phyloP scores from a whole-genome alignment of 2,329 filamentous ascomycete genomes.

The Grosmannia penicillata region DNA sequence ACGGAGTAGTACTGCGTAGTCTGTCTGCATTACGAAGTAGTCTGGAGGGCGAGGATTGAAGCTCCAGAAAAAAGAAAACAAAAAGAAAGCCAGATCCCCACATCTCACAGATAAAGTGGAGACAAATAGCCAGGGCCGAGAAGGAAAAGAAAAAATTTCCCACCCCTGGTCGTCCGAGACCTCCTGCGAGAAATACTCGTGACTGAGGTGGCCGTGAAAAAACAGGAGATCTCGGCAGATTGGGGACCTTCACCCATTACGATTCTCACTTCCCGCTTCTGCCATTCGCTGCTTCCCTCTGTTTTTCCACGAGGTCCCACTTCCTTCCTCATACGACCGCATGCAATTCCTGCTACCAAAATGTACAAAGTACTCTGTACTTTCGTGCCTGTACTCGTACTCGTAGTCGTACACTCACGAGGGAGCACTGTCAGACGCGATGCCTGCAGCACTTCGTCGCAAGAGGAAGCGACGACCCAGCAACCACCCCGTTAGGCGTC shows the following conservation, averaged over 20 bases:
- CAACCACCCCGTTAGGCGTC: too few relatives aligned
- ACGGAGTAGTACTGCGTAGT: too few relatives aligned
- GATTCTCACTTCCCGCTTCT: not conserved
- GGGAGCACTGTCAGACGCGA: too few relatives aligned
- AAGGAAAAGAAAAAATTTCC: conserved; percentile 6
- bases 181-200: conserved; percentile 3
- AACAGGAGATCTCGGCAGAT: conserved; percentile 4
- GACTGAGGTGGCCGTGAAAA: not conserved
- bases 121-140: not conserved
- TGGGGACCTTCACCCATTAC: not conserved
- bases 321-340: too few relatives aligned
- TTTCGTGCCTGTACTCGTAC: not conserved
- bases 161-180: conserved; percentile 4
- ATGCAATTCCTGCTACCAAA: too few relatives aligned
- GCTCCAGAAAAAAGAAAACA: too few relatives aligned
- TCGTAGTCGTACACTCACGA: not conserved
- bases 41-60: too few relatives aligned
- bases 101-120: not conserved
- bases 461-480: too few relatives aligned
- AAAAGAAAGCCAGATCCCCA: conserved; percentile 2
- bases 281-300: conserved; percentile 3
- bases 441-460: too few relatives aligned
- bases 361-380: not conserved
- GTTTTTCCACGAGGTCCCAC: conserved; percentile 1
- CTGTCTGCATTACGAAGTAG: too few relatives aligned